phyloP scores from a whole-genome alignment of 192 early-diverging fungal genomes.

The Gonapodya prolifera region DNA sequence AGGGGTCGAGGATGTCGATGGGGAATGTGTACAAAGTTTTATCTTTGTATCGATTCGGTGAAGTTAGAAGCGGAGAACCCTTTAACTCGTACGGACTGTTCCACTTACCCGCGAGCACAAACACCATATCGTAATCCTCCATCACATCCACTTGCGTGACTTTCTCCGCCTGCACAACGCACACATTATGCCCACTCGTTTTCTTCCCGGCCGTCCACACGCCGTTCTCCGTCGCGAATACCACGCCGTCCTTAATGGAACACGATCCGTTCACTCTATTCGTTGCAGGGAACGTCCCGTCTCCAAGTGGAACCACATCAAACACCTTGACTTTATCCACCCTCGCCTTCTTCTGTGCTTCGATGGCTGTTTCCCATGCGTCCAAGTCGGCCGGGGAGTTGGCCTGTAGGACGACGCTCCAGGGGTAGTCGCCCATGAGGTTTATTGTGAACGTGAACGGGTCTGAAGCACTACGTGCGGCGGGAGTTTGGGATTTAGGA shows the following conservation, averaged over 20 bases:
- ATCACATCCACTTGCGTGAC: conserved; percentile 80
- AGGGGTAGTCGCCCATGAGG: conserved; percentile 60
- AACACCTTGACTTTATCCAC: conserved; percentile 28
- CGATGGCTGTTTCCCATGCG: conserved; percentile 77
- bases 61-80: conserved; percentile 7
- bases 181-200: background rate
- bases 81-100: conserved; percentile 3
- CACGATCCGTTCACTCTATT: conserved; percentile 45
- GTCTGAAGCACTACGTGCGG: too few species aligned
- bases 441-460: conserved; percentile 65
- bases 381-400: conserved; percentile 54
- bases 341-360: conserved; percentile 35
- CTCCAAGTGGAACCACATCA: conserved; percentile 38
- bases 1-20: conserved; percentile 10
- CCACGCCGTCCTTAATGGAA: conserved; percentile 42
- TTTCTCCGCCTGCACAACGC: conserved; percentile 53
- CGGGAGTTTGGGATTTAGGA: background rate
- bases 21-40: conserved; percentile 22
- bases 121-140: conserved; percentile 61
- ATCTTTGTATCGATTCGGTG: conserved; percentile 9
- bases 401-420: conserved; percentile 59
- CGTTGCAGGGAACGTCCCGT: conserved; percentile 31
- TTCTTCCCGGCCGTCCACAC: conserved; percentile 22
- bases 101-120: conserved; percentile 63
- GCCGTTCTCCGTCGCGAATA: conserved; percentile 23